These are phyloP conservation scores for Datura wrightii DNA, from an alignment of 257 asterid species.

Conservation along the genomic window DNA sequence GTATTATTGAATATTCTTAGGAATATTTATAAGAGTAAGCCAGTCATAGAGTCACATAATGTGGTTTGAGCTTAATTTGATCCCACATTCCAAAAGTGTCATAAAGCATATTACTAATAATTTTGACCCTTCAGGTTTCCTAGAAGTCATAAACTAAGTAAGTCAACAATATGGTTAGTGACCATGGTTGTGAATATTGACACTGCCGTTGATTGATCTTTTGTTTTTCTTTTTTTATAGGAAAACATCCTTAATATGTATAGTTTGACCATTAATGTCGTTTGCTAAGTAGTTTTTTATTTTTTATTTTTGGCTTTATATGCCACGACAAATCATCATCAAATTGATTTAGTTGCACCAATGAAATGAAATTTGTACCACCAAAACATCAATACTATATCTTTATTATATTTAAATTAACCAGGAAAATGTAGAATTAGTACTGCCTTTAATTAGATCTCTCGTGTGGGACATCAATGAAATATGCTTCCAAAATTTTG, in stretches of 20 bases:
- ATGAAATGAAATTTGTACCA: not conserved
- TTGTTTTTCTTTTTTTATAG: not conserved
- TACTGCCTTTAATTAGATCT: not conserved
- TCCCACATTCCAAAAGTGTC: conserved; percentile 16
- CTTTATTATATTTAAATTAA: conserved; percentile 6
- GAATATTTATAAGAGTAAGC: not conserved
- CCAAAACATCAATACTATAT: not conserved
- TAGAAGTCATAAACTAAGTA: not conserved
- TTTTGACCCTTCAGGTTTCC: not conserved
- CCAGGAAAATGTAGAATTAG: not conserved
- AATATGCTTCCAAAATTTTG: not conserved
- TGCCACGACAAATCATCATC: not conserved
- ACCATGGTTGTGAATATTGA: not conserved
- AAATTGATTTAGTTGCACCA: not conserved
- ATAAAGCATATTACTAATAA: not conserved
- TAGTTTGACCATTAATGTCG: not conserved
- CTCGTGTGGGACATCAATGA: not conserved
- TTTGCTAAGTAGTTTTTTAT: not conserved
- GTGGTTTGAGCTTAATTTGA: conserved; percentile 22
- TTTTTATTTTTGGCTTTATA: not conserved
- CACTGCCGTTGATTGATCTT: not conserved
- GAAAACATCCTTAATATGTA: not conserved
- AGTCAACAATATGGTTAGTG: not conserved
- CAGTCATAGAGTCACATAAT: not conserved
- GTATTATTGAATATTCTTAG: not conserved